Conservation (phyloP, 768 basidiomycete species). For the Suillus tomentosus region DNA sequence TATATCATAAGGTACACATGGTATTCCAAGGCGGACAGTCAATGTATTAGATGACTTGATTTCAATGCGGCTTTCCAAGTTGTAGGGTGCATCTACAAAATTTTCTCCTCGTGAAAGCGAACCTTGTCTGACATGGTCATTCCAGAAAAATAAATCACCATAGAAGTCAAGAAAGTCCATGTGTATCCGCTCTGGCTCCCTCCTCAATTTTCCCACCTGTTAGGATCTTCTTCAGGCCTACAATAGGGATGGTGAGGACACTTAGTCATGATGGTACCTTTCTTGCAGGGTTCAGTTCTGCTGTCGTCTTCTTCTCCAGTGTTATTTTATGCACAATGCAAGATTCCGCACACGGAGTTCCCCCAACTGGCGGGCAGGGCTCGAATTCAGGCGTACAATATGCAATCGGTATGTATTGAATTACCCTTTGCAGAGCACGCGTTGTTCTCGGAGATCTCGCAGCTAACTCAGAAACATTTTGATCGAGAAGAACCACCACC, state of each 20-base stretch:
- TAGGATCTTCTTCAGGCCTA: neutral
- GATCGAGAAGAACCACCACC: conserved; percentile 7
- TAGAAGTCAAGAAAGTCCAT: neutral
- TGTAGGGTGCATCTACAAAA: neutral
- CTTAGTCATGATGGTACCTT: neutral
- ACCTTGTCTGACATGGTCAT: neutral
- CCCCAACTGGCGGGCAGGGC: neutral
- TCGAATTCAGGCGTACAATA: neutral
- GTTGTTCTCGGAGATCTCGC: conserved; percentile 28
- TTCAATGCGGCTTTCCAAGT: neutral
- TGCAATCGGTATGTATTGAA: neutral
- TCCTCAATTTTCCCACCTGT: neutral
- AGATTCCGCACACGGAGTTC: neutral
- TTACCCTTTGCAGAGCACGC: conserved; percentile 20
- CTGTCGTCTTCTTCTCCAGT: neutral
- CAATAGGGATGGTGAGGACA: neutral
- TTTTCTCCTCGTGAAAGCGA: neutral
- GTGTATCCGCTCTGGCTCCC: neutral
- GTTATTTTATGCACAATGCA: neutral
- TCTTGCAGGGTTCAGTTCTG: neutral
- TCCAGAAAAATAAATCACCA: neutral
- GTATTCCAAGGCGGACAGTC: neutral
- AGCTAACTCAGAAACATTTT: conserved; percentile 17
- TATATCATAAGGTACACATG: neutral
- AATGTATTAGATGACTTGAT: neutral